Conservation (phyloP, 345 rosid species). For the Eucalyptus sp. region DNA sequence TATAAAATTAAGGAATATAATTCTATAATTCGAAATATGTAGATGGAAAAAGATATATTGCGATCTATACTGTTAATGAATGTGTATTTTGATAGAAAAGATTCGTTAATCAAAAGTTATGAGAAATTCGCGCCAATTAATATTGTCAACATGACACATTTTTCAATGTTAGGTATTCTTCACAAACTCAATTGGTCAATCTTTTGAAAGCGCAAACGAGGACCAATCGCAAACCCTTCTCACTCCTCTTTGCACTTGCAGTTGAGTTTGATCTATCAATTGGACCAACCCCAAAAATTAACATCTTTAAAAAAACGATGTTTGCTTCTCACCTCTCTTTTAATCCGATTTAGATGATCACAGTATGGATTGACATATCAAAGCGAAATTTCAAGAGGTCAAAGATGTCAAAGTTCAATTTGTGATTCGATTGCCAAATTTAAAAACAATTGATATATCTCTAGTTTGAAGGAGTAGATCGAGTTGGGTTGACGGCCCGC, state of each 20-base stretch:
- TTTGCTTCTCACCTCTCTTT: neutral
- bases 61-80: neutral
- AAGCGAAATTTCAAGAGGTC: neutral
- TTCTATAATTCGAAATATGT: neutral
- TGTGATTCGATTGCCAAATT: fast-evolving
- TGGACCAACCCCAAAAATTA: no score
- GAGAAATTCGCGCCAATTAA: fast-evolving
- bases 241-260: neutral
- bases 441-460: neutral
- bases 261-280: no score
- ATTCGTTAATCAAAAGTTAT: fast-evolving
- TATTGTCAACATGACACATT: neutral
- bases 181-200: neutral
- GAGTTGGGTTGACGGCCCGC: fast-evolving
- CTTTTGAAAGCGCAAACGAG: neutral
- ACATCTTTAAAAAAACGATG: neutral
- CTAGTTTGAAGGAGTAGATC: neutral
- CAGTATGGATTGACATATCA: fast-evolving
- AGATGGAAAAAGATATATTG: neutral
- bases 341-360: fast-evolving
- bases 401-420: no score
- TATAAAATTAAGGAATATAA: neutral
- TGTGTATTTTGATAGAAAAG: neutral
- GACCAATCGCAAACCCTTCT: neutral
- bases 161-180: fast-evolving